Base-by-base conservation (phyloP, 345 rosid species). In the Atalantia buxifolia region DNA sequence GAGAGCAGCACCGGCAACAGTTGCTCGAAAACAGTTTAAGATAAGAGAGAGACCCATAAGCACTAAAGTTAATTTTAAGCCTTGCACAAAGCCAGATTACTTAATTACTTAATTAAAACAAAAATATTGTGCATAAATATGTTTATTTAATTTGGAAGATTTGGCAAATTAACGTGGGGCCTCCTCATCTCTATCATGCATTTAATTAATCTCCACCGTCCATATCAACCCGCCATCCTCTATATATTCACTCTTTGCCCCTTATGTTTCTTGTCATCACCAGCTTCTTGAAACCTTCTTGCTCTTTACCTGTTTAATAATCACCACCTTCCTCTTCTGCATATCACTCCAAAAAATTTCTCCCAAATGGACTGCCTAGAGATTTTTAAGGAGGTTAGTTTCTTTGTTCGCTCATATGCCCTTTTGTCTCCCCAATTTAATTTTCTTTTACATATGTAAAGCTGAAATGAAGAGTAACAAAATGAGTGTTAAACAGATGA, bases 131-230 rank as follows among this genome's bases (percentile, higher is more conserved):
- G 59, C 72, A 75, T 69, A 78, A 31, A 59, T n/a, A 73, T 12
- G 5, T 72, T 27, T 3, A 69, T 14, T 31, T 53, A 18, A 19
- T 50, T 28, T 28, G 3, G 36, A 50, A 42, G n/a, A 28, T 85
- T 62, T 76, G 42, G 78, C 78, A 85, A 85, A 33, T 16, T 53
- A 6, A 19, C 2, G 57, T 78, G 86, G 81, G 90, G 80, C 69
- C 76, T 31, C 74, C 77, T 69, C 77, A 30, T 73, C 63, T 75
- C 78, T 62, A 12, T 64, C 42, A 57, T 50, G 40, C 24, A 8
- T 56, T 56, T 56, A 85, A 87, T 89, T 48, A 85, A 87, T 89
- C 88, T 85, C 79, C 66, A 83, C 92, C 94, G 87, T 89, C 81
- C 88, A 75, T 77, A 1, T 66, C 42, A 78, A 30, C 79, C 78